Conservation (phyloP, 1,284 basidiomycete genomes). For the Rhodotorula sp. region DNA sequence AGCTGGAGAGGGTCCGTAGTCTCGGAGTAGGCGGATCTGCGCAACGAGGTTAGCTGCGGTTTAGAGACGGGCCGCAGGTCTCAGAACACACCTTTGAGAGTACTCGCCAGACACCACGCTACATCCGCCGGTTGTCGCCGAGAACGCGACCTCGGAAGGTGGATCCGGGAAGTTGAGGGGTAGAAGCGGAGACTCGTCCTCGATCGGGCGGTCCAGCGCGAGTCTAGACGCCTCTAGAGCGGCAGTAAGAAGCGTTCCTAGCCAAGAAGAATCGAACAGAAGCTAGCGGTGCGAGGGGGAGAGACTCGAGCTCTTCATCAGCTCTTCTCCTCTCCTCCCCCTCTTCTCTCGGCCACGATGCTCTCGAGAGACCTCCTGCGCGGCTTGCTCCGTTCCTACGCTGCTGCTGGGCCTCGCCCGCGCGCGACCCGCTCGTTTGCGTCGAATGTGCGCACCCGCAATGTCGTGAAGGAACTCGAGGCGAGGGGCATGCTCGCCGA, state of each 20-base stretch:
- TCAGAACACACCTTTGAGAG: too few species aligned
- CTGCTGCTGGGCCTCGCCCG: too few species aligned
- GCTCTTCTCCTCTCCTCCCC: not conserved
- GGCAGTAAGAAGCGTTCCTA: not conserved
- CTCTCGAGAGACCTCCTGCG: constrained; percentile 9
- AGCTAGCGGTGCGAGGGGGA: not conserved
- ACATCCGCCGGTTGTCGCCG: too few species aligned
- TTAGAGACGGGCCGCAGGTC: too few species aligned
- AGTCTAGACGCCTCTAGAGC: too few species aligned
- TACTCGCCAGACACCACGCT: too few species aligned
- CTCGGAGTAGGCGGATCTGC: not conserved
- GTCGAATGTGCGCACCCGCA: constrained; percentile 10
- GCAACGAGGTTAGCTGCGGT: not conserved
- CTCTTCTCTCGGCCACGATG: not conserved
- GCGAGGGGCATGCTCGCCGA: constrained; percentile 54
- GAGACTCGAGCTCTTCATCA: not conserved
- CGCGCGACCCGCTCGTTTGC: constrained; percentile 6
- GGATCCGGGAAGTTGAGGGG: too few species aligned
- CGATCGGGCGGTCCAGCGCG: too few species aligned
- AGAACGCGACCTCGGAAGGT: too few species aligned
- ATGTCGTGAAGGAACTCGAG: constrained; percentile 53
- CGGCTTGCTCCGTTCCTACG: constrained; percentile 4
- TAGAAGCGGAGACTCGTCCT: too few species aligned
- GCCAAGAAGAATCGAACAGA: not conserved
- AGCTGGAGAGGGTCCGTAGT: too few species aligned